Conservation (phyloP, 257 asterid species). For the Echium plantagineum region DNA sequence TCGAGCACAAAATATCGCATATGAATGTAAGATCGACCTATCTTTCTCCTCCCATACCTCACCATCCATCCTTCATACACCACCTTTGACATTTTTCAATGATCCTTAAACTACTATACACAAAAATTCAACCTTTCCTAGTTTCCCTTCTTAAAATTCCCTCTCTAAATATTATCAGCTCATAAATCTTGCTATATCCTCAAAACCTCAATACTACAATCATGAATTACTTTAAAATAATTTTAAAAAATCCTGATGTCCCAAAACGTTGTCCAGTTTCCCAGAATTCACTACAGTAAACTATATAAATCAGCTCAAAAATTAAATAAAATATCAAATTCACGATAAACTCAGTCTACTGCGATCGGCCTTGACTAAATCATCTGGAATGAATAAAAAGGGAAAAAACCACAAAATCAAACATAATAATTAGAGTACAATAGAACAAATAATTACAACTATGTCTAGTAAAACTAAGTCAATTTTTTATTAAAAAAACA, state of each 20-base stretch:
- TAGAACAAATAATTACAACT: too few species aligned
- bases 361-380: neutral
- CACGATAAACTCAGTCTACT: neutral
- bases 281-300: too few species aligned
- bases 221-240: too few species aligned
- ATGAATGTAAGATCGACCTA: constrained; percentile 76
- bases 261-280: too few species aligned
- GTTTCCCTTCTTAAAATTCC: neutral
- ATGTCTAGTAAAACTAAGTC: too few species aligned
- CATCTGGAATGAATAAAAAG: neutral
- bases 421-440: neutral
- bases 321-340: too few species aligned
- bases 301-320: too few species aligned
- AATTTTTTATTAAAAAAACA: too few species aligned
- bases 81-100: constrained; percentile 52
- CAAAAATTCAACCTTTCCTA: too few species aligned
- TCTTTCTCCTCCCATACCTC: constrained; percentile 87
- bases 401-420: too few species aligned
- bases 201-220: too few species aligned
- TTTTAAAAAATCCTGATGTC: too few species aligned
- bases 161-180: neutral
- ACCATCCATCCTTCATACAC: constrained; percentile 97
- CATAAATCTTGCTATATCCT: neutral
- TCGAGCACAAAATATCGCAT: constrained; percentile 85
- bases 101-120: neutral